Percentiles rank a stretch among this genome's conserved stretches.
phyloP scores from a whole-genome alignment of 495 filamentous ascomycete genomes.

The Penicillium maclennaniae region DNA sequence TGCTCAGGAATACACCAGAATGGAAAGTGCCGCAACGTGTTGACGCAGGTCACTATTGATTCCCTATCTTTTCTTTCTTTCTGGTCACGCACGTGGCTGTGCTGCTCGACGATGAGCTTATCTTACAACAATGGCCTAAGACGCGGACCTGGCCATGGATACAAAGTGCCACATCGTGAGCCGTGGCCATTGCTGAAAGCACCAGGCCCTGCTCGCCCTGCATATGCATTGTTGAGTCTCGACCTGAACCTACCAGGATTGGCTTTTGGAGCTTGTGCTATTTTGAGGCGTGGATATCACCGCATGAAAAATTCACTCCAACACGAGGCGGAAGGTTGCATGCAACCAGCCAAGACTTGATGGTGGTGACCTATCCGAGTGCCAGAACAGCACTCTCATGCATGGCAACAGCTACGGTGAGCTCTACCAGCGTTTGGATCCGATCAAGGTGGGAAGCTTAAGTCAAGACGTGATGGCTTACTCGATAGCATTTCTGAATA shows the following conservation, averaged over 20 bases:
- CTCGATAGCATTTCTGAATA: too few species aligned
- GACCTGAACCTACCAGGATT: too few species aligned
- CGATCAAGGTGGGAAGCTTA: neutral
- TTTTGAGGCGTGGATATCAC: neutral
- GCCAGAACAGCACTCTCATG: neutral
- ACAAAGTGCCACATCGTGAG: neutral
- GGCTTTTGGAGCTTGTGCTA: neutral
- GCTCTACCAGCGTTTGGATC: neutral
- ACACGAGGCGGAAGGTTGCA: neutral
- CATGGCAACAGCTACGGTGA: neutral
- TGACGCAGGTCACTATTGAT: too few species aligned
- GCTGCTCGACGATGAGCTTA: constrained; percentile 1
- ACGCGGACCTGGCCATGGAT: constrained; percentile 1
- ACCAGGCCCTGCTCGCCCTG: neutral
- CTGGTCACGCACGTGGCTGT: neutral
- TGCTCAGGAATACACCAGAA: neutral
- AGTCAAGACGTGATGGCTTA: too few species aligned
- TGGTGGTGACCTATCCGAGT: neutral
- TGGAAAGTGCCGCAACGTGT: constrained; percentile 2
- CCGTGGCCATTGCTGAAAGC: neutral
- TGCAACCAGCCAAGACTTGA: neutral
- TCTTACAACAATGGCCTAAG: neutral
- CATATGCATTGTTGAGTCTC: neutral
- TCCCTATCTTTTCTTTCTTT: neutral
- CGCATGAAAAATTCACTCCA: neutral